Evolutionary conservation across 768 basidiomycete species (phyloP).

Genomic region (Lactarius deliciosus): DNA sequence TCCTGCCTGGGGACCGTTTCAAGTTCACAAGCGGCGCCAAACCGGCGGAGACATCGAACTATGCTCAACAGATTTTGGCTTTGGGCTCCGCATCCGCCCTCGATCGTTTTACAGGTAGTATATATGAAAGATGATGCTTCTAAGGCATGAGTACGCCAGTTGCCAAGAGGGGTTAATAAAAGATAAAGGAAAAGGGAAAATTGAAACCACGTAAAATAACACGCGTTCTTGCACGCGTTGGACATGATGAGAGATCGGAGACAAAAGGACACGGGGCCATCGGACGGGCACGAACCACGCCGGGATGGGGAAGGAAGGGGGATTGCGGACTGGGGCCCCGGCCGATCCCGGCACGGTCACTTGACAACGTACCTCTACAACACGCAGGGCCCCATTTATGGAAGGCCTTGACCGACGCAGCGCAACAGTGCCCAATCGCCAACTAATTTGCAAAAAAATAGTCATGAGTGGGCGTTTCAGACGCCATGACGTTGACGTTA

Average conservation of each 20-base stretch:
- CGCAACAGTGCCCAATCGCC: not conserved
- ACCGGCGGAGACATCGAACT: not conserved
- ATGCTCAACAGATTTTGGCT: not conserved
- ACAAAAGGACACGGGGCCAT: not conserved
- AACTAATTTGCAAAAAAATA: not conserved
- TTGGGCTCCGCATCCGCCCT: not conserved
- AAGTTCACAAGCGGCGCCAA: not conserved
- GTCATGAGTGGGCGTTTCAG: not conserved
- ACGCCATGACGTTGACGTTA: conserved; percentile 3
- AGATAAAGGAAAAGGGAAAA: not conserved
- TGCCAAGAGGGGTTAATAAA: not conserved
- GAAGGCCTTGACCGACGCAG: conserved; percentile 1
- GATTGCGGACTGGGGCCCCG: not conserved
- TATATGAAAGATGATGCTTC: not conserved
- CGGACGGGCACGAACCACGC: not conserved
- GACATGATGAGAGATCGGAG: not conserved
- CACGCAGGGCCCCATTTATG: not conserved
- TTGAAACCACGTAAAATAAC: not conserved
- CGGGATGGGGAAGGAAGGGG: not conserved
- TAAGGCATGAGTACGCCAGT: not conserved
- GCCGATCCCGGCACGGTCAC: not conserved
- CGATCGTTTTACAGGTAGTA: not conserved
- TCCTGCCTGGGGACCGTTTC: not conserved
- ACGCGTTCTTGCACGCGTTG: not conserved
- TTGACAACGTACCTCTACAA: not conserved